Percentiles rank a stretch among this genome's conserved stretches.
Evolutionary conservation across 768 basidiomycete species (phyloP).

Genomic region (Macrolepiota dolichaula): DNA sequence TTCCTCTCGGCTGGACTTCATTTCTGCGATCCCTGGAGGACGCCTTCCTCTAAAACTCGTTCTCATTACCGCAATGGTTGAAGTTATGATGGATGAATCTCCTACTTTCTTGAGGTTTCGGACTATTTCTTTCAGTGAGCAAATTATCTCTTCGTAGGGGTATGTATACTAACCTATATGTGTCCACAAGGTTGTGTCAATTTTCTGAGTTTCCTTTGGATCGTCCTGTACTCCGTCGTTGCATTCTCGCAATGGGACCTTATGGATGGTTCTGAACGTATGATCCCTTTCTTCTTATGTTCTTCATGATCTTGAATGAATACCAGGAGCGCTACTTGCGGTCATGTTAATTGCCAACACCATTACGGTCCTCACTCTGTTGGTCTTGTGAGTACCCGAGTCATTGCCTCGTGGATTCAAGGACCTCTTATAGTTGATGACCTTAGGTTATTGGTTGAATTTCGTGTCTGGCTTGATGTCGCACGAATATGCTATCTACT

Average conservation of each 20-base stretch:
- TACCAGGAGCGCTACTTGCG: conserved; percentile 21
- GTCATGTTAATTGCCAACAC: conserved; percentile 25
- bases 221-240: conserved; percentile 22
- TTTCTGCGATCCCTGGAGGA: conserved; percentile 7
- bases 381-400: conserved; percentile 22
- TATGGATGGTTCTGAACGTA: conserved; percentile 24
- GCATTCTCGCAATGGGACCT: conserved; percentile 25
- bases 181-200: conserved; percentile 17
- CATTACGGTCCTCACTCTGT: conserved; percentile 24
- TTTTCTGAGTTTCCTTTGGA: conserved; percentile 25
- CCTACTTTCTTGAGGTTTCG: conserved; percentile 13
- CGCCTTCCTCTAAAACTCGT: neutral
- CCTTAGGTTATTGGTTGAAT: conserved; percentile 20
- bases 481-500: conserved; percentile 24
- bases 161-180: neutral
- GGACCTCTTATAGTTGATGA: neutral
- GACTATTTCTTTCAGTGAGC: conserved; percentile 14
- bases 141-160: neutral
- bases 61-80: neutral
- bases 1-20: neutral
- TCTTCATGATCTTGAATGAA: neutral
- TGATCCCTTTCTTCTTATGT: conserved; percentile 7
- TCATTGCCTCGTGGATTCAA: neutral
- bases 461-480: conserved; percentile 28
- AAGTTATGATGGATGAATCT: conserved; percentile 6